Evolutionary conservation across 176 grass and related monocot genomes (phyloP).

Genomic region (Aegilops tauschii): DNA sequence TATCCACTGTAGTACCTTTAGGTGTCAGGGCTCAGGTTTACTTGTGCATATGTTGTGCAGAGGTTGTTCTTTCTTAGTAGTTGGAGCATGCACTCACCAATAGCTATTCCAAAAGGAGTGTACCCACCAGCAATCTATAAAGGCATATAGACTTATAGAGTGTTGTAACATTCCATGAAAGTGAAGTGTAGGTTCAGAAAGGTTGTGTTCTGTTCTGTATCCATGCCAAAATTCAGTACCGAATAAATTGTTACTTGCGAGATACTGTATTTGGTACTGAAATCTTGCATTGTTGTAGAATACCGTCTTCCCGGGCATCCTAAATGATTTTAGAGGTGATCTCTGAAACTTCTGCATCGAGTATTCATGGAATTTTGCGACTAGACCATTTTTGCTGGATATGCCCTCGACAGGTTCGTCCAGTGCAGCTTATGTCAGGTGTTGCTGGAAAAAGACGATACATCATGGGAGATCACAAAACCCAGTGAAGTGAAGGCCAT

Average conservation of each 20-base stretch:
- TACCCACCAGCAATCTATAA: not conserved
- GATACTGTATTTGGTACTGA: not conserved
- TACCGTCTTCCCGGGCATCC: too few relatives aligned
- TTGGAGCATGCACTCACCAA: not conserved
- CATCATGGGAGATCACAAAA: not conserved
- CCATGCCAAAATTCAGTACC: not conserved
- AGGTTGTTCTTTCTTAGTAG: not conserved
- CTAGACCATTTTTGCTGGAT: not conserved
- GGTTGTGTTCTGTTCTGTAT: not conserved
- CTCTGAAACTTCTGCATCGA: too few relatives aligned
- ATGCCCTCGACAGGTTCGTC: not conserved
- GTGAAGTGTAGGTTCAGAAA: not conserved
- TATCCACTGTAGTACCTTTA: not conserved
- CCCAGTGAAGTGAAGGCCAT: not conserved
- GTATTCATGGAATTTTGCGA: too few relatives aligned
- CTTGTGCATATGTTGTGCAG: not conserved
- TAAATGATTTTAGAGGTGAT: too few relatives aligned
- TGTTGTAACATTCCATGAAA: too few relatives aligned
- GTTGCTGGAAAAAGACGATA: not conserved
- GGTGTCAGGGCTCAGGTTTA: not conserved
- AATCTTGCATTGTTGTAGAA: not conserved
- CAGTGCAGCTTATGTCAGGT: not conserved
- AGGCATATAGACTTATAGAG: not conserved
- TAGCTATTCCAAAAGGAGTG: not conserved
- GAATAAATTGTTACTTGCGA: not conserved